Base-by-base conservation (phyloP, 495 filamentous ascomycete genomes). In the Amniculicola lignicola region DNA sequence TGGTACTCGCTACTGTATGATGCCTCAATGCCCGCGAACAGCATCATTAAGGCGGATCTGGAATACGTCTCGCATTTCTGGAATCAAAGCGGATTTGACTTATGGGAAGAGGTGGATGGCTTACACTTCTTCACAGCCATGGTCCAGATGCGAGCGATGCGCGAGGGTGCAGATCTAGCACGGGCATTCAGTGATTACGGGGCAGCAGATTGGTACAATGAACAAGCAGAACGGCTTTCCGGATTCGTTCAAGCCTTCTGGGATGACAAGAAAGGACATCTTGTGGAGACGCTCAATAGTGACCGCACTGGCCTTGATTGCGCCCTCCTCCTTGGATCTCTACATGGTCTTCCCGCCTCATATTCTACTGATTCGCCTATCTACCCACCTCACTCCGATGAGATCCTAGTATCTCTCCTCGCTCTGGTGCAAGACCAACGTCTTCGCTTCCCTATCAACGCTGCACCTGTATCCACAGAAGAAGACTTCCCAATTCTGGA, bases 61-160 rank as follows among this genome's bases (percentile, higher is more conserved):
- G 69, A 72, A 40, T 80, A 78, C 39, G 68, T 76, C 11, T 63
- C 67, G 3, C 69, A 74, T 22, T 67, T 65, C 54, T 77, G 77
- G 77, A 71, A 72, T 40, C 53, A 69, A 24, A 68, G 65, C 10
- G 75, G 76, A 3, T 80, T 78, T 53, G 77, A 80, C 47, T 68
- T 78, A 7, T 80, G 77, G 77, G 77, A 80, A 58, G 77, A 80
- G 60, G 72, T 74, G 6, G 53, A 72, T 10, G 81, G 82, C 12
- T 72, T 76, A 2, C 81, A 78, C 27, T 83, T 84, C 69, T 85
- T 84, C 62, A 84, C 82, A 4, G 73, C 76, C 4, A 78, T 79
- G 40, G 77, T 77, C 5, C 79, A 83, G 55, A 71, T 77, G 47
- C 72, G 66, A 14, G 72, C 72, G 0, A 35, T 74, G 21, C 48